phyloP scores from a whole-genome alignment of 2,329 filamentous ascomycete genomes.

The Alternaria brassicae region DNA sequence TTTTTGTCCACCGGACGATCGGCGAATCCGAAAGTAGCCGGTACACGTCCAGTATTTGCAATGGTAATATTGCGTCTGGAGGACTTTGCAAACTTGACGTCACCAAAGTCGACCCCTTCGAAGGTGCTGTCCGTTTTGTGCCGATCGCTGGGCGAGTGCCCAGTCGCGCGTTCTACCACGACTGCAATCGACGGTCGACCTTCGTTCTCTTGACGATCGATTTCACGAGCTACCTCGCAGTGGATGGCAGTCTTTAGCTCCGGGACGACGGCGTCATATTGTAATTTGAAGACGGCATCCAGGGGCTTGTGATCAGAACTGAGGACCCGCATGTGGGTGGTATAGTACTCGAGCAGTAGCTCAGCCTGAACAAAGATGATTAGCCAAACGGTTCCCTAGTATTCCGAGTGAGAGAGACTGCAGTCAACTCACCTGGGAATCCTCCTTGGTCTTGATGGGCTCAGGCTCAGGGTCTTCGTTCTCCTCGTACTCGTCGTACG shows the following conservation, averaged over 20 bases:
- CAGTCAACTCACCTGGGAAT: conserved; percentile 51
- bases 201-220: conserved; percentile 93
- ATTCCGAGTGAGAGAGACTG: not conserved
- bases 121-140: conserved; percentile 49
- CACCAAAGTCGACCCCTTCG: conserved; percentile 78
- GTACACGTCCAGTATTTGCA: conserved; percentile 87
- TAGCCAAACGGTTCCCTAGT: not conserved
- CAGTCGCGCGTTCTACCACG: conserved; percentile 69
- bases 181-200: conserved; percentile 81
- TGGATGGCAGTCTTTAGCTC: conserved; percentile 84
- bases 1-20: conserved; percentile 67
- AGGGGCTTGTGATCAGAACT: conserved; percentile 97
- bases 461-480: conserved; percentile 55
- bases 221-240: conserved; percentile 82
- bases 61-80: conserved; percentile 76
- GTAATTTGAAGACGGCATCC: conserved; percentile 79
- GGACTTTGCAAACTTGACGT: conserved; percentile 71
- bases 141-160: conserved; percentile 27
- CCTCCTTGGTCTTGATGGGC: conserved; percentile 64
- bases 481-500: conserved; percentile 44
- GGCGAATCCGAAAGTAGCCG: conserved; percentile 80
- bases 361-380: conserved; percentile 48
- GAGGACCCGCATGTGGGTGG: conserved; percentile 84
- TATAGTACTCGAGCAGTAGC: conserved; percentile 71
- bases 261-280: conserved; percentile 85